A percentile compares a stretch with the other conserved stretches of the same genome.
Conservation (phyloP, 305 asterid genomes). For the Plantago coronopus region DNA sequence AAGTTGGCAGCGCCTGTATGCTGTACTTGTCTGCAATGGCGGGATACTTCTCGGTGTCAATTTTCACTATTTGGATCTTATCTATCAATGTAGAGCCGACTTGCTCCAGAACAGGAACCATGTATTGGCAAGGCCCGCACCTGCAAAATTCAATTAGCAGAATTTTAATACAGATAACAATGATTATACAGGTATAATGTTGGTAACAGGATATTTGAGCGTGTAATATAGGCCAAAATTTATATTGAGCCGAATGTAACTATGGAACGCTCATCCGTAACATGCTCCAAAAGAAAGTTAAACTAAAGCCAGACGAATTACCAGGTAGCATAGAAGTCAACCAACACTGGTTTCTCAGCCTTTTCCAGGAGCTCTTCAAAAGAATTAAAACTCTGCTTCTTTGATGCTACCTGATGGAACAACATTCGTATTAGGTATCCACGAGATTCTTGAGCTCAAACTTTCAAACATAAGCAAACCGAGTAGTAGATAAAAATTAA, state of each 20-base stretch:
- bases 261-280: constrained; percentile 5
- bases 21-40: constrained; percentile 63
- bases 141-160: constrained; percentile 37
- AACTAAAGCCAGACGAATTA: constrained; percentile 24
- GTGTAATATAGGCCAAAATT: too few species aligned
- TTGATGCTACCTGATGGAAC: constrained; percentile 52
- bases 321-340: constrained; percentile 98
- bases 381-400: constrained; percentile 71
- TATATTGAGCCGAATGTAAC: too few species aligned
- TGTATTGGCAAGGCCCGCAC: constrained; percentile 98
- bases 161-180: constrained; percentile 10
- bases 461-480: not conserved
- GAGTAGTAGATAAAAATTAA: not conserved
- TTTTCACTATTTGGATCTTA: constrained; percentile 78
- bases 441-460: not conserved
- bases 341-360: constrained; percentile 78
- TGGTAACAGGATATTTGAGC: not conserved
- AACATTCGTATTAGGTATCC: constrained; percentile 4
- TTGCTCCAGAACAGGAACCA: constrained; percentile 84
- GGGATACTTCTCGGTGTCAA: constrained; percentile 93
- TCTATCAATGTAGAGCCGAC: constrained; percentile 61
- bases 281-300: constrained; percentile 6
- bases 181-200: constrained; percentile 9
- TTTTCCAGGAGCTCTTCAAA: constrained; percentile 72
- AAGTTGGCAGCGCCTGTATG: constrained; percentile 88